Base-by-base conservation (phyloP, 169 alveolate species). In the Haemoproteus tartakovskyi region DNA sequence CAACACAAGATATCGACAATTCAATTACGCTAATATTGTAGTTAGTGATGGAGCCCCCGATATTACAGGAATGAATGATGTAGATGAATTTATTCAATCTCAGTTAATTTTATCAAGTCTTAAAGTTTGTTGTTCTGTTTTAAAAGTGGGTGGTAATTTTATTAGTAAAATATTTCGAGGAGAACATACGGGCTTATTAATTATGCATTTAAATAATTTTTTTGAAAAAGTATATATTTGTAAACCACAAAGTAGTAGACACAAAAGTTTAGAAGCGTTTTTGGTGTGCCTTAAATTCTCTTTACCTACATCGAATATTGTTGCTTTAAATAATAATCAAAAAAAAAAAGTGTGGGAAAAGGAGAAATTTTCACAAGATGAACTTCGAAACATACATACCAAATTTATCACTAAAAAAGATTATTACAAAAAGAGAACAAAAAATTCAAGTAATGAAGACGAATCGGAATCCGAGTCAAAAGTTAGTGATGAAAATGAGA, bases 11-110 rank as follows among this genome's bases (percentile, higher is more conserved):
- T 3, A 45, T 11, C 6, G 60, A 79, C 87, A 50, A 60, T 87
- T 43, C 60, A 38, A 60, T 45, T 85, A 88, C 54, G 97, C 98
- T 0, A 96, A 97, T 51, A 80, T 96, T 27, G 96, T 97, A 24
- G 92, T 97, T 12, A 93, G 98, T 74, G 99, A 97, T 90, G 99
- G 99, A 1, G 98, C 99, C 3, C 99, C 99, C 2, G 99, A 97
- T 79, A 97, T 97, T 1, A 94, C 98, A 21, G 99, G 99, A 11
- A 91, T 95, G 86, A 97, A 94, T 79, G 97, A 94, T 62, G 92
- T 95, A 22, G 98, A 94, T 90, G 92, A 87, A 50, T 89, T 62
- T 84, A 91, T 96, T 46, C 97, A 97, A 88, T 92, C 95, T 24
- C 95, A 95, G 82, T 91, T 97, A 40, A 95, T 97, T 37, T 85